Conservation (phyloP, 805 yeast genomes). For the Wickerhamiella kazuoi region DNA sequence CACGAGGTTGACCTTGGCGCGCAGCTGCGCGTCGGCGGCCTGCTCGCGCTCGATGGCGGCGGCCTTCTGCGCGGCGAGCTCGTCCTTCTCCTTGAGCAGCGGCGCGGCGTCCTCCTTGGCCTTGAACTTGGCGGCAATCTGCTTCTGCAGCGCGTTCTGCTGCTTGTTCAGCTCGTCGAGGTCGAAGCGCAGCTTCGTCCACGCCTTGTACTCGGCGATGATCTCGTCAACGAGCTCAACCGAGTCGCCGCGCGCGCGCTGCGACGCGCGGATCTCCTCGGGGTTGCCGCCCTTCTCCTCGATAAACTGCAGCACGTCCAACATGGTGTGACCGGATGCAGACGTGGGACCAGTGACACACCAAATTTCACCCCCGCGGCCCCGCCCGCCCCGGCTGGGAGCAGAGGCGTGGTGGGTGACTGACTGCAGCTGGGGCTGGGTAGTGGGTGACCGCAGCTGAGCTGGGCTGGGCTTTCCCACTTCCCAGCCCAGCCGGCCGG, state of each 20-base stretch:
- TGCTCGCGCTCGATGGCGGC: conserved; percentile 49
- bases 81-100: conserved; percentile 65
- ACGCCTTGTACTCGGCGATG: conserved; percentile 72
- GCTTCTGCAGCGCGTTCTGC: conserved; percentile 79
- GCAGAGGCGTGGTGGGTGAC: too few relatives aligned
- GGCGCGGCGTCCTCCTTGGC: conserved; percentile 87
- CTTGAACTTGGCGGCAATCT: conserved; percentile 80
- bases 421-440: too few relatives aligned
- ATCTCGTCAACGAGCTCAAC: conserved; percentile 95
- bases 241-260: conserved; percentile 82
- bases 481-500: too few relatives aligned
- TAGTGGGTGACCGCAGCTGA: too few relatives aligned
- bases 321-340: conserved; percentile 47
- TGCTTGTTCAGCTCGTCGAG: conserved; percentile 80
- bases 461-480: too few relatives aligned
- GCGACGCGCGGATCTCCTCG: conserved; percentile 69
- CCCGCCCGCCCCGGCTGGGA: too few relatives aligned
- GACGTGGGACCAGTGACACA: too few relatives aligned
- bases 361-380: too few relatives aligned
- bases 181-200: conserved; percentile 82
- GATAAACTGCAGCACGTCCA: conserved; percentile 80
- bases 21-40: conserved; percentile 58
- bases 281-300: conserved; percentile 97
- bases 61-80: conserved; percentile 51
- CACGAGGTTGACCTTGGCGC: conserved; percentile 67